A percentile compares a stretch with the other conserved stretches of the same genome.
These are phyloP conservation scores for Bolboschoenoplectus hybrid DNA, from an alignment of 202 grass and related monocot species.

Conservation along the genomic window DNA sequence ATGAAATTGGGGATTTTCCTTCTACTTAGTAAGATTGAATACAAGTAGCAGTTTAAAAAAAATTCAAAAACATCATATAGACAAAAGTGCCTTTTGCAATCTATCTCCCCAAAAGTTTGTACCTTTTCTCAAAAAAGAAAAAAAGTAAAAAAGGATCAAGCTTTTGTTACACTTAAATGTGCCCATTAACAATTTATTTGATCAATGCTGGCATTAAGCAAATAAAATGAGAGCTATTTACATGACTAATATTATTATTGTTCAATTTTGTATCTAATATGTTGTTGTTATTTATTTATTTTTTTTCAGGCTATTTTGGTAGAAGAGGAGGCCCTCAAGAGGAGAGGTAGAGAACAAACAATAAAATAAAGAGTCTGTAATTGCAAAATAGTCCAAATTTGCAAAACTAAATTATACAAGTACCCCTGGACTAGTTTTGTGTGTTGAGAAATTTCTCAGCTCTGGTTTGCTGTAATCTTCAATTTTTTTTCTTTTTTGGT, in stretches of 20 bases:
- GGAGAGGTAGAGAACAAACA: constrained; percentile 51
- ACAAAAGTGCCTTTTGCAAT: neutral
- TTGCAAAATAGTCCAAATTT: constrained; percentile 31
- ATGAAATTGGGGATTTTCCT: neutral
- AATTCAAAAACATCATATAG: neutral
- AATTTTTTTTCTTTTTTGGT: constrained; percentile 31
- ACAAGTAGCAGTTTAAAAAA: neutral
- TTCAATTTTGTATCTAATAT: neutral
- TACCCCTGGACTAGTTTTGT: constrained; percentile 33
- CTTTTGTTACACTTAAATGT: neutral
- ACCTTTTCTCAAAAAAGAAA: neutral
- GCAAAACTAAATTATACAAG: constrained; percentile 37
- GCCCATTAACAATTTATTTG: neutral
- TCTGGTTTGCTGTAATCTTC: constrained; percentile 34
- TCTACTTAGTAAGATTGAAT: neutral
- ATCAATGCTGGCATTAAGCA: neutral
- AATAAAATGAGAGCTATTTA: neutral
- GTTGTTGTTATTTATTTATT: neutral
- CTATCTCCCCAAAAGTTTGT: neutral
- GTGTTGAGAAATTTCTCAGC: constrained; percentile 13
- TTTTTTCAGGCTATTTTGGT: constrained; percentile 55
- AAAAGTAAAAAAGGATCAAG: neutral
- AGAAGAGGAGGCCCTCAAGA: constrained; percentile 48
- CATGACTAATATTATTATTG: neutral
- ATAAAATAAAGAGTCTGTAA: constrained; percentile 16